Percentiles rank a stretch among this genome's conserved stretches.
Conservation (phyloP, 1,284 basidiomycete species). For the Schizophyllum amplum region DNA sequence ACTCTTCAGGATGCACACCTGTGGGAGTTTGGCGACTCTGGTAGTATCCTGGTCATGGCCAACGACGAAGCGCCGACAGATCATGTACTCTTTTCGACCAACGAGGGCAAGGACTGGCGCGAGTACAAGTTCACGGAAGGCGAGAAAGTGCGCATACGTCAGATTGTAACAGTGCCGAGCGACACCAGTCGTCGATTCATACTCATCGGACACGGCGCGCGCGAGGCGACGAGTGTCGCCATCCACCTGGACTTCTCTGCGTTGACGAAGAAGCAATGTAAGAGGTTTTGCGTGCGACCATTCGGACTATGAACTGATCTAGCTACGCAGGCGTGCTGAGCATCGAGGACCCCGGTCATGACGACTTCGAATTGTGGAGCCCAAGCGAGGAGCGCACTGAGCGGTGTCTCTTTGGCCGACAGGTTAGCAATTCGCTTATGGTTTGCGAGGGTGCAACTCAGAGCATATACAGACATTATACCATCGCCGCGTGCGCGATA, state of each 20-base stretch:
- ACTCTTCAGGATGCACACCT: constrained; percentile 70
- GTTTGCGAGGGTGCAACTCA: neutral
- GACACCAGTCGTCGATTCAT: constrained; percentile 92
- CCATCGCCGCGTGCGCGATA: constrained; percentile 76
- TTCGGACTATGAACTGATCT: constrained; percentile 9
- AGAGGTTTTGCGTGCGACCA: constrained; percentile 20
- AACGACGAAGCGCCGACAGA: constrained; percentile 95
- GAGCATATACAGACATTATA: constrained; percentile 60
- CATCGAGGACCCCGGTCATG: constrained; percentile 62
- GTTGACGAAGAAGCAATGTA: constrained; percentile 71
- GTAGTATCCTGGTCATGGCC: constrained; percentile 86
- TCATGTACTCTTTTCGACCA: constrained; percentile 79
- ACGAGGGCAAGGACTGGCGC: constrained; percentile 85
- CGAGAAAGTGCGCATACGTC: constrained; percentile 67
- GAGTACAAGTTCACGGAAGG: constrained; percentile 73
- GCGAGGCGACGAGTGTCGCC: constrained; percentile 45
- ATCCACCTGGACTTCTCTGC: constrained; percentile 88
- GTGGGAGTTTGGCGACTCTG: constrained; percentile 98
- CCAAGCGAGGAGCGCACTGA: constrained; percentile 81
- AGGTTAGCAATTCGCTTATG: constrained; percentile 35
- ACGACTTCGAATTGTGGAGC: constrained; percentile 95
- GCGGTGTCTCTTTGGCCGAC: constrained; percentile 79
- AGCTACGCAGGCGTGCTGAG: constrained; percentile 53
- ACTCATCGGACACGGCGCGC: constrained; percentile 64
- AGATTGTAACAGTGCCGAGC: constrained; percentile 83